These are phyloP conservation scores for Talaromyces sp. DNA, from an alignment of 2,329 filamentous ascomycete species.

Conservation along the genomic window DNA sequence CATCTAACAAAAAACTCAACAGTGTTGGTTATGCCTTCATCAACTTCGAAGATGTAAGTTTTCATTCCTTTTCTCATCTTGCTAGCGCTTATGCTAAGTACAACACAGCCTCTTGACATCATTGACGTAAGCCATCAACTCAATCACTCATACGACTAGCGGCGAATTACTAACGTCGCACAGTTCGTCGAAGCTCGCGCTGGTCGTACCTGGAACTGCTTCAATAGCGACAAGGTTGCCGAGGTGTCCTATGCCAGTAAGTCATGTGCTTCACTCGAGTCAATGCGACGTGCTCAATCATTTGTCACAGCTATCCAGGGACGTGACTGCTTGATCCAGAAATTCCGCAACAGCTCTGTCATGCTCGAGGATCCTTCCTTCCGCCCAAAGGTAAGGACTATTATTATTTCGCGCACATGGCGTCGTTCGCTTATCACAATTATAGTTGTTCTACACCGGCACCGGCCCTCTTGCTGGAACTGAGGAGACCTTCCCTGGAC, in stretches of 20 bases:
- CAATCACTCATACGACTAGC: not conserved
- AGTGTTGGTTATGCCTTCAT: constrained; percentile 97
- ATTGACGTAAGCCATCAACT: constrained; percentile 58
- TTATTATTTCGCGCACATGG: constrained; percentile 36
- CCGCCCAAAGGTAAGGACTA: constrained; percentile 68
- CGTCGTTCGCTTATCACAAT: not conserved
- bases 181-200: constrained; percentile 69
- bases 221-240: constrained; percentile 77
- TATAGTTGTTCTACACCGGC: constrained; percentile 54
- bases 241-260: constrained; percentile 94
- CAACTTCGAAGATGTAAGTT: constrained; percentile 77
- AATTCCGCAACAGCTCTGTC: constrained; percentile 94
- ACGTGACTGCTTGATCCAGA: constrained; percentile 82
- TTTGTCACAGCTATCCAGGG: constrained; percentile 73
- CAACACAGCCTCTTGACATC: constrained; percentile 64
- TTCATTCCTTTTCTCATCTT: not conserved
- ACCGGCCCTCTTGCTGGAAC: constrained; percentile 57
- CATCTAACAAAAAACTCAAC: not conserved
- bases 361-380: constrained; percentile 83
- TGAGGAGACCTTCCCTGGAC: constrained; percentile 71
- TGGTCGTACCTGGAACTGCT: constrained; percentile 74
- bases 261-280: constrained; percentile 31
- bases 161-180: constrained; percentile 6
- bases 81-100: constrained; percentile 36
- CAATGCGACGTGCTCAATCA: not conserved